Percentiles rank a stretch among this genome's conserved stretches.
phyloP scores from a whole-genome alignment of 441 rosid genomes.

The Corymbia citriodora region DNA sequence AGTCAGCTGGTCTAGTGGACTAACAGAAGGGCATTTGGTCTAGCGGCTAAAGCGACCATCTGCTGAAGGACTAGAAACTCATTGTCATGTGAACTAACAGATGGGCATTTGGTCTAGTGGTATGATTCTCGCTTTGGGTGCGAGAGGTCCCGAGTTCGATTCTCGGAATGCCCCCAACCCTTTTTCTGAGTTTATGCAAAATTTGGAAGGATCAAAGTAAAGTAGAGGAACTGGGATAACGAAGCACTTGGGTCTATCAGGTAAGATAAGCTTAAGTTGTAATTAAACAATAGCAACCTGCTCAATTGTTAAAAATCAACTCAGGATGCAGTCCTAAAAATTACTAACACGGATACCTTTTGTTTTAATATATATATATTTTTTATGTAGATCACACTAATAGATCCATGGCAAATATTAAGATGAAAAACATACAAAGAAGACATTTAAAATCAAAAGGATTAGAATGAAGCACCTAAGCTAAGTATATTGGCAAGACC shows the following conservation, averaged over 20 bases:
- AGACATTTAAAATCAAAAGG: not conserved
- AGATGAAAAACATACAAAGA: not conserved
- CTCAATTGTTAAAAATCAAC: not conserved
- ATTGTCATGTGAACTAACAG: not conserved
- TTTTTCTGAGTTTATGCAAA: not conserved
- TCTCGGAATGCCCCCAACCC: not conserved
- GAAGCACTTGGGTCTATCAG: not conserved
- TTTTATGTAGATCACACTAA: not conserved
- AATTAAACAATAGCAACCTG: not conserved
- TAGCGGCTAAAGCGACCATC: not conserved
- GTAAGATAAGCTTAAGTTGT: not conserved
- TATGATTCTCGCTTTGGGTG: constrained; percentile 5
- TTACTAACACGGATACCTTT: not conserved
- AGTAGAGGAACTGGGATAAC: not conserved
- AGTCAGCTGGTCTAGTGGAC: not conserved
- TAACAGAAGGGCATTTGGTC: not conserved
- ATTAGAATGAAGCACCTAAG: not conserved
- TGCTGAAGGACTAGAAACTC: not conserved
- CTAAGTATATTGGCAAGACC: not conserved
- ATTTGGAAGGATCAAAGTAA: not conserved
- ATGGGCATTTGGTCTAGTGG: constrained; percentile 5
- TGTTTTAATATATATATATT: no score
- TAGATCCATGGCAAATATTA: not conserved
- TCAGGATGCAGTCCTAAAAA: not conserved
- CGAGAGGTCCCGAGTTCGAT: constrained; percentile 5